phyloP scores from a whole-genome alignment of 1,139 yeast genomes.

The Candida buenavistaensis region DNA sequence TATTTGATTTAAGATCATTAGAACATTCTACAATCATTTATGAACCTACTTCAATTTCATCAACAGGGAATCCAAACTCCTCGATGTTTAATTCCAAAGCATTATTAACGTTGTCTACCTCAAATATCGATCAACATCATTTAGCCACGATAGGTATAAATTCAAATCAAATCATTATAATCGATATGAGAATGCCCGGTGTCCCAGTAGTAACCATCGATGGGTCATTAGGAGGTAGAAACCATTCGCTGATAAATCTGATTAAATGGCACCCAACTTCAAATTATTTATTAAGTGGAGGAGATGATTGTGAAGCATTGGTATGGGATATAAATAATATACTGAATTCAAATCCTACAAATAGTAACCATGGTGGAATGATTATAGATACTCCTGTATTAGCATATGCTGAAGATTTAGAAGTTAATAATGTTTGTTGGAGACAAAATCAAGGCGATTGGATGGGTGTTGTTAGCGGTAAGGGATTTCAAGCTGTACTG shows the following conservation, averaged over 20 bases:
- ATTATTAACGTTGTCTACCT: conserved; percentile 71
- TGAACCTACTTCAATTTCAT: conserved; percentile 45
- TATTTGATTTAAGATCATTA: conserved; percentile 83
- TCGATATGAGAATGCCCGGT: conserved; percentile 90
- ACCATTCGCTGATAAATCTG: conserved; percentile 62
- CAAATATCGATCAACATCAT: conserved; percentile 78
- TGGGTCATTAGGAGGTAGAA: conserved; percentile 56
- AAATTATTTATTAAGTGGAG: conserved; percentile 68
- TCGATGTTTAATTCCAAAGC: conserved; percentile 49
- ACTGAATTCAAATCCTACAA: conserved; percentile 14
- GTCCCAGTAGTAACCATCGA: conserved; percentile 68
- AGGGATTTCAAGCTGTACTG: conserved; percentile 74
- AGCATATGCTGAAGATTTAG: conserved; percentile 61
- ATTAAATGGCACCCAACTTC: conserved; percentile 83
- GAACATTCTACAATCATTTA: conserved; percentile 95
- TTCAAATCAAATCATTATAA: conserved; percentile 62
- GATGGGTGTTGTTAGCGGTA: conserved; percentile 81
- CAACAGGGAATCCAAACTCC: conserved; percentile 10
- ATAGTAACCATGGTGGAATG: conserved; percentile 14
- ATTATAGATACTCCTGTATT: conserved; percentile 46
- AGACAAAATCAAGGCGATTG: conserved; percentile 63
- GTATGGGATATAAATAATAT: conserved; percentile 70
- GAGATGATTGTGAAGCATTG: conserved; percentile 89
- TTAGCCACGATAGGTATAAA: conserved; percentile 77
- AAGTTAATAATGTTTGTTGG: conserved; percentile 81